Base-by-base conservation (phyloP, 2,329 filamentous ascomycete genomes). In the Hysterium pulicare region DNA sequence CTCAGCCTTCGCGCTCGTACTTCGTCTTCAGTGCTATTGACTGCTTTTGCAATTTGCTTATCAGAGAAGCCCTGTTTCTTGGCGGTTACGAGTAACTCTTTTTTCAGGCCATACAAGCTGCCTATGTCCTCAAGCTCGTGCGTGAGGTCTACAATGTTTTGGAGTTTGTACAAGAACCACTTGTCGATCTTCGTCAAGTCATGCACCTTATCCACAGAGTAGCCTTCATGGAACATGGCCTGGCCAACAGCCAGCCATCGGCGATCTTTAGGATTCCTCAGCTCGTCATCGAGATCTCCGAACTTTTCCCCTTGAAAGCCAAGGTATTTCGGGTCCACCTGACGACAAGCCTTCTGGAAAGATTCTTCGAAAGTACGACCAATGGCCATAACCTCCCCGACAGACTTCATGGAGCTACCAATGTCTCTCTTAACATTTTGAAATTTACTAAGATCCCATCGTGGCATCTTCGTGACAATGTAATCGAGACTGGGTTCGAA, bases 11-110 rank as follows among this genome's bases (percentile, higher is more conserved):
- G 80, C 47, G 88, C 87, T 50, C 93, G 88, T 44, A 97, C 90
- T 60, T 93, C 82, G 55, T 95, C 86, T 71, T 98, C 93, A 28
- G 84, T 86, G 66, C 85, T 84, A 58, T 87, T 86, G 55, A 95
- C 87, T 23, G 89, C 87, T 48, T 81, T 77, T 40, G 90, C 88
- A 59, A 98, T 97, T 72, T 98, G 93, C 72, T 84, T 87, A 68
- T 98, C 93, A 41, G 88, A 95, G 79, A 98, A 98, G 51, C 93
- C 93, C 69, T 95, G 79, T 77, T 96, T 95, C 83, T 98, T 98
- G 41, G 93, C 87, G 74, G 88, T 90, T 54, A 88, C 71, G 61
- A 98, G 75, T 48, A 93, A 81, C 61, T 95, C 90, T 71, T 90
- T 87, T 76, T 90, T 91, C 49, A 98, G 73, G 42, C 83, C 86